A percentile compares a stretch with the other conserved stretches of the same genome.
These are phyloP conservation scores for Xylariaceae sp. DNA, from an alignment of 2,329 filamentous ascomycete genomes.

Conservation along the genomic window DNA sequence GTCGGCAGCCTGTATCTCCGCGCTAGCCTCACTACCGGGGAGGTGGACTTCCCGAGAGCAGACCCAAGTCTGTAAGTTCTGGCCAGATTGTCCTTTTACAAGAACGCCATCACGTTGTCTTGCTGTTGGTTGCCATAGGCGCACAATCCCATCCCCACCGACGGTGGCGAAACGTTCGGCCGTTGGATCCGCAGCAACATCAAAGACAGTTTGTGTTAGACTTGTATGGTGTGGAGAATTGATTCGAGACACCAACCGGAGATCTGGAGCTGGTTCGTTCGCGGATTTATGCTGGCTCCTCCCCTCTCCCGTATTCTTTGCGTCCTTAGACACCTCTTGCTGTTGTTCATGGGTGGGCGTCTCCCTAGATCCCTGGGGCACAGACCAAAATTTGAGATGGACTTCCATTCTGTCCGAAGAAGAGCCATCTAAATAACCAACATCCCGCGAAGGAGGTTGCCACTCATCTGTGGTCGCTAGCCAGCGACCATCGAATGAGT, in stretches of 20 bases:
- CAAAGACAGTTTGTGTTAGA: slow-evolving; percentile 59
- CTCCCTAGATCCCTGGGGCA: slow-evolving; percentile 36
- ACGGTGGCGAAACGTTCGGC: slow-evolving; percentile 76
- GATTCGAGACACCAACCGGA: slow-evolving; percentile 77
- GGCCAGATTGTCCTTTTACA: slow-evolving; percentile 52
- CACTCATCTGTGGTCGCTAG: slow-evolving; percentile 90
- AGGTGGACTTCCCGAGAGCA: slow-evolving; percentile 58
- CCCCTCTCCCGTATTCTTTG: neutral
- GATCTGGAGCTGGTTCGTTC: slow-evolving; percentile 28
- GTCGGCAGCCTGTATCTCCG: slow-evolving; percentile 27
- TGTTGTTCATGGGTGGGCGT: neutral
- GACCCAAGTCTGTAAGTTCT: slow-evolving; percentile 68
- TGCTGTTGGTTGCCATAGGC: slow-evolving; percentile 75
- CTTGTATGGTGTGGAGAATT: slow-evolving; percentile 71
- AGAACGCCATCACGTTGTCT: slow-evolving; percentile 65
- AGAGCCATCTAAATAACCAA: slow-evolving; percentile 51
- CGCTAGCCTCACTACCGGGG: slow-evolving; percentile 35
- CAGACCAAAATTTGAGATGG: slow-evolving; percentile 85
- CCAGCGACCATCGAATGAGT: slow-evolving; percentile 81
- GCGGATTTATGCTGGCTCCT: neutral
- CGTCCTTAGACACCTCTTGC: neutral
- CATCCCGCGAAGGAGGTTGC: slow-evolving; percentile 68
- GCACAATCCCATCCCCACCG: slow-evolving; percentile 72
- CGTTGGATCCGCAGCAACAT: slow-evolving; percentile 66
- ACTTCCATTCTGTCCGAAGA: slow-evolving; percentile 59